Evolutionary conservation across 768 basidiomycete species (phyloP).

Genomic region (Rubroboletus pulcherrimus): DNA sequence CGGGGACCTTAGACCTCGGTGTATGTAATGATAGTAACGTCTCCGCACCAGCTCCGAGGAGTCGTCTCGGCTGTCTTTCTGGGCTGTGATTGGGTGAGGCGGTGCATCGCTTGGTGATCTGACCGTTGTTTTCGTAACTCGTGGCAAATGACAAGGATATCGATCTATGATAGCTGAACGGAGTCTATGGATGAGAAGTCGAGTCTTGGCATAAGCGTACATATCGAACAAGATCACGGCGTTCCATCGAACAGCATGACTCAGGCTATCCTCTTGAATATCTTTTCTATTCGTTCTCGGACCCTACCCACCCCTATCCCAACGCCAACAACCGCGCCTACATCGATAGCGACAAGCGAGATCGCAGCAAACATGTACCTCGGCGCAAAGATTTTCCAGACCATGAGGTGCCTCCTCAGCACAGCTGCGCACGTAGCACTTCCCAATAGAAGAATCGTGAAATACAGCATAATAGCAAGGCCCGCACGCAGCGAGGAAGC

Average conservation of each 20-base stretch:
- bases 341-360: constrained; percentile 66
- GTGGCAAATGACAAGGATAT: neutral
- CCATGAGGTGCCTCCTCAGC: constrained; percentile 86
- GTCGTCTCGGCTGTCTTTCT: neutral
- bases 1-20: neutral
- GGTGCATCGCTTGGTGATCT: constrained; percentile 4
- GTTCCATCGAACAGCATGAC: neutral
- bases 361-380: constrained; percentile 80
- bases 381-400: constrained; percentile 99
- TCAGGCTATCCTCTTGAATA: constrained; percentile 18
- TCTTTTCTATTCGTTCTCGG: constrained; percentile 18
- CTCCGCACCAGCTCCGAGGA: constrained; percentile 21
- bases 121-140: neutral
- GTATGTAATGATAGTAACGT: constrained; percentile 18
- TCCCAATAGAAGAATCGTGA: constrained; percentile 58
- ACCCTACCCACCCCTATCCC: constrained; percentile 22
- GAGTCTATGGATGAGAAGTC: neutral
- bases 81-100: neutral
- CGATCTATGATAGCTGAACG: neutral
- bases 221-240: neutral
- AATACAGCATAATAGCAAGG: constrained; percentile 69
- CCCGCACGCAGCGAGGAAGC: constrained; percentile 48
- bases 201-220: neutral
- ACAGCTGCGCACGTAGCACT: constrained; percentile 71
- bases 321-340: constrained; percentile 37